Conservation (phyloP, 331 rosid genomes). For the Arachis monticola region DNA sequence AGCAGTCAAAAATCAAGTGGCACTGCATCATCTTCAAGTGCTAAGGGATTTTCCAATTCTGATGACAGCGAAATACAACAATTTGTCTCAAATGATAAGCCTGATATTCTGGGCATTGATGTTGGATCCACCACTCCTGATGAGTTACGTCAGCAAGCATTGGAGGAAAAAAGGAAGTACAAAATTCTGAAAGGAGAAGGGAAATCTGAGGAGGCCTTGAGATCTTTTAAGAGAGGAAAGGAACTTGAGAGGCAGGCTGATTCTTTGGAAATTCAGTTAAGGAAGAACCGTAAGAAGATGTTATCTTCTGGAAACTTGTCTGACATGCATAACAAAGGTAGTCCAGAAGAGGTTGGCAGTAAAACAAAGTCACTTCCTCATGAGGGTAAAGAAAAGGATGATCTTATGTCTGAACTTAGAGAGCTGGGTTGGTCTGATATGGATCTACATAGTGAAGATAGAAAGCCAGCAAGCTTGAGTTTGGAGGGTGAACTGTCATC, state of each 20-base stretch:
- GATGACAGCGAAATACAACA: conserved; percentile 51
- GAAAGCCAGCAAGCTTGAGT: conserved; percentile 56
- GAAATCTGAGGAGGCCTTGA: conserved; percentile 80
- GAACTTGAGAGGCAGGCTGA: conserved; percentile 99
- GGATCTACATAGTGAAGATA: conserved; percentile 70
- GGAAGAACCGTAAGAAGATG: conserved; percentile 69
- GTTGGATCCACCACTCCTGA: conserved; percentile 72
- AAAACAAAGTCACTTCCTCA: conserved; percentile 58
- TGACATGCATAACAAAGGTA: conserved; percentile 48
- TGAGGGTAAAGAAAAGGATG: conserved; percentile 65
- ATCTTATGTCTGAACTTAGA: conserved; percentile 79
- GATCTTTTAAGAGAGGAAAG: conserved; percentile 91
- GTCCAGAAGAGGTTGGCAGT: conserved; percentile 52
- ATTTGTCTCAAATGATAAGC: conserved; percentile 48
- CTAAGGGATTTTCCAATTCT: conserved; percentile 41
- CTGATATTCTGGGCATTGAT: conserved; percentile 49
- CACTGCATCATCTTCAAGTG: conserved; percentile 55
- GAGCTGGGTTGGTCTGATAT: conserved; percentile 95
- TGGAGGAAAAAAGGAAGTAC: conserved; percentile 82
- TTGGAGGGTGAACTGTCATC: conserved; percentile 90
- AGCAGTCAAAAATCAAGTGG: conserved; percentile 45
- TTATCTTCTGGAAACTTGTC: conserved; percentile 51
- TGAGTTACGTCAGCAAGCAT: conserved; percentile 82
- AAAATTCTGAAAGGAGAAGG: conserved; percentile 86
- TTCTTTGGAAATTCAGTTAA: conserved; percentile 73